Evolutionary conservation across 306 rosid genomes (phyloP).

Genomic region (Senna siamea): DNA sequence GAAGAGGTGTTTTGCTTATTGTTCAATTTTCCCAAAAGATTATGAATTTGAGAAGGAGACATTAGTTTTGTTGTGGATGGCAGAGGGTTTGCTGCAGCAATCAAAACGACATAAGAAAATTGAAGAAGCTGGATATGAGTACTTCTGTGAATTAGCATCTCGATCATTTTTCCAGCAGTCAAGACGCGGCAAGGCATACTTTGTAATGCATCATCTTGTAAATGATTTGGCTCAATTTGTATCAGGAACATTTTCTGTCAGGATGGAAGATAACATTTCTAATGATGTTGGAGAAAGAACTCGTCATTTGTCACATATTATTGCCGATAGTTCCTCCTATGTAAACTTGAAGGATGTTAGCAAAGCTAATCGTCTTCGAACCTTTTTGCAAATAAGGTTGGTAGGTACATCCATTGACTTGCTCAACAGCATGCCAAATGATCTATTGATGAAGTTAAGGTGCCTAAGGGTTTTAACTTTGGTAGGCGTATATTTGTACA

Average conservation of each 20-base stretch:
- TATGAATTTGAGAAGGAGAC: slow-evolving; percentile 45
- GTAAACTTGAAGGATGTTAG: slow-evolving; percentile 20
- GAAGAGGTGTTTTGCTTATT: slow-evolving; percentile 56
- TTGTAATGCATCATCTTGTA: slow-evolving; percentile 50
- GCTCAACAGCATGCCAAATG: slow-evolving; percentile 32
- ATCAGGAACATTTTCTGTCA: slow-evolving; percentile 44
- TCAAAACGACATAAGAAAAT: slow-evolving; percentile 37
- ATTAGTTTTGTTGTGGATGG: slow-evolving; percentile 52
- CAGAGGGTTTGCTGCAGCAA: slow-evolving; percentile 45
- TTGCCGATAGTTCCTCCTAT: slow-evolving; percentile 36
- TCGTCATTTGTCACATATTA: slow-evolving; percentile 43
- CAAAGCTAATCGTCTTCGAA: slow-evolving; percentile 38
- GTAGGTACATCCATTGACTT: slow-evolving; percentile 16
- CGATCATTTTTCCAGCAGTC: slow-evolving; percentile 49
- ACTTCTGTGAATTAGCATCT: slow-evolving; percentile 45
- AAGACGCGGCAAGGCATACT: slow-evolving; percentile 35
- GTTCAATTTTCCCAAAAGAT: slow-evolving; percentile 49
- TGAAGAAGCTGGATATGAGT: slow-evolving; percentile 51
- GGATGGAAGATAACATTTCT: slow-evolving; percentile 38
- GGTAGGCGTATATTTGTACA: slow-evolving; percentile 25
- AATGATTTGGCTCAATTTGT: slow-evolving; percentile 49
- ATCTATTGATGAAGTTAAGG: slow-evolving; percentile 36
- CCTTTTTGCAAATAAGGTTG: slow-evolving; percentile 37
- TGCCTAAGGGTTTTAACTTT: slow-evolving; percentile 44
- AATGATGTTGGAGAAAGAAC: slow-evolving; percentile 39